Evolutionary conservation across 2,329 filamentous ascomycete genomes (phyloP), one percentile per base, ranked within the genome.

Genomic region (Clarireedia homoeocarpa): DNA sequence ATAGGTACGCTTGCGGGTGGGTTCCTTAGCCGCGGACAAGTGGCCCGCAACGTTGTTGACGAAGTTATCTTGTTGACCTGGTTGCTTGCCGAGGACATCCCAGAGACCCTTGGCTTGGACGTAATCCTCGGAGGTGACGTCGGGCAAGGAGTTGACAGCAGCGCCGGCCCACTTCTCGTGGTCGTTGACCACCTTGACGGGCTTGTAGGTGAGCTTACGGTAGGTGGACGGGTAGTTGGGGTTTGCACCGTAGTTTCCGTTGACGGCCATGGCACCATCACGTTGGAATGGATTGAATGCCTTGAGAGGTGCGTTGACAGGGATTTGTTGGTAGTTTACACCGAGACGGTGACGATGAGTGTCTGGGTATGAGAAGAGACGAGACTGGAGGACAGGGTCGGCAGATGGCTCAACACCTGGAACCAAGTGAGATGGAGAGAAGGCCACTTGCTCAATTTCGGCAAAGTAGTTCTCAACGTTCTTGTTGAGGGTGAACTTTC

Each of bases 351-450:
- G 77, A 57, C 78, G 77, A 65, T 82, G 79, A 4, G 80, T 84
- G 65, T 88, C 84, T 10, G 83, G 80, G 71, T 88, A 88, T 1
- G 83, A 86, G 75, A 88, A 88, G 42, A 88, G 76, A 55, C 85
- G 82, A 40, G 79, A 80, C 70, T 88, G 84, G 3, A 88, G 74
- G 39, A 88, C 83, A 1, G 85, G 84, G 63, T 89, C 85, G 60
- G 83, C 83, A 9, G 84, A 86, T 14, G 84, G 80, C 70, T 88
- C 84, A 56, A 85, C 80, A 53, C 85, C 84, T 3, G 84, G 84
- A 3, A 82, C 77, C 69, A 88, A 71, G 67, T 88, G 83, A 6
- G 82, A 77, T 40, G 85, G 85, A 58, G 79, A 83, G 76, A 87
- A 89, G 2, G 84, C 82, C 17, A 81, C 77, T 67, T 88, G 85